Evolutionary conservation across 805 yeast genomes (phyloP).

Genomic region (Sporopachydermia lactativora): DNA sequence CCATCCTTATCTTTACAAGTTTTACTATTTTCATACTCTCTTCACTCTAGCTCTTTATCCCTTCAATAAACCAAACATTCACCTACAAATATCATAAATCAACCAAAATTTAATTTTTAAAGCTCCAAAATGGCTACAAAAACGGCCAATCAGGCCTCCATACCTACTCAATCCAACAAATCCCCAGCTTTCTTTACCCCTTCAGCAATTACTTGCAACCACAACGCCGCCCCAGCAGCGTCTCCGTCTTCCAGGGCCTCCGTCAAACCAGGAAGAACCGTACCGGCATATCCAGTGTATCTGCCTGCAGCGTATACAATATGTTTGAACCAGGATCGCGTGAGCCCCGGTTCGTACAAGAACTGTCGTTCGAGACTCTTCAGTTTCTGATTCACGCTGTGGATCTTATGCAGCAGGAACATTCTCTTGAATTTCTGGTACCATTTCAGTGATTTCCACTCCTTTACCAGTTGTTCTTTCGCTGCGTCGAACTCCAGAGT

Average conservation of each 20-base stretch:
- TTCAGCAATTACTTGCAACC: slow-evolving; percentile 22
- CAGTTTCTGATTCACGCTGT: slow-evolving; percentile 25
- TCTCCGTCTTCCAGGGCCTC: slow-evolving; percentile 40
- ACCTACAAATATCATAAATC: no score
- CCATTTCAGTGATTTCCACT: neutral
- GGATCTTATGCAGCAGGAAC: slow-evolving; percentile 11
- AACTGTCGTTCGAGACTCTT: slow-evolving; percentile 31
- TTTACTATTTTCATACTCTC: no score
- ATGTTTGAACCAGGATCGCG: slow-evolving; percentile 45
- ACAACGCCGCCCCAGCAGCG: slow-evolving; percentile 21
- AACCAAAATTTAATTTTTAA: no score
- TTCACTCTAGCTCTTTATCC: no score
- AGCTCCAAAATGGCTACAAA: no score
- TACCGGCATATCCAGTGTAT: slow-evolving; percentile 48
- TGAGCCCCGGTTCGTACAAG: slow-evolving; percentile 32
- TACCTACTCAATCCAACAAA: neutral
- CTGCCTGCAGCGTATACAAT: slow-evolving; percentile 44
- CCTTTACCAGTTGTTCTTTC: slow-evolving; percentile 11
- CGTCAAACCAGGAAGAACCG: slow-evolving; percentile 37
- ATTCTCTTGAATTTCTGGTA: neutral
- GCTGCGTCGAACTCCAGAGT: slow-evolving; percentile 18
- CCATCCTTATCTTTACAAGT: no score
- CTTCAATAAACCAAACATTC: no score
- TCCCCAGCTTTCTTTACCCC: slow-evolving; percentile 5
- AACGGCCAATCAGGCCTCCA: no score